Conservation (phyloP, 495 filamentous ascomycete species). For the Neurospora sublineolata region DNA sequence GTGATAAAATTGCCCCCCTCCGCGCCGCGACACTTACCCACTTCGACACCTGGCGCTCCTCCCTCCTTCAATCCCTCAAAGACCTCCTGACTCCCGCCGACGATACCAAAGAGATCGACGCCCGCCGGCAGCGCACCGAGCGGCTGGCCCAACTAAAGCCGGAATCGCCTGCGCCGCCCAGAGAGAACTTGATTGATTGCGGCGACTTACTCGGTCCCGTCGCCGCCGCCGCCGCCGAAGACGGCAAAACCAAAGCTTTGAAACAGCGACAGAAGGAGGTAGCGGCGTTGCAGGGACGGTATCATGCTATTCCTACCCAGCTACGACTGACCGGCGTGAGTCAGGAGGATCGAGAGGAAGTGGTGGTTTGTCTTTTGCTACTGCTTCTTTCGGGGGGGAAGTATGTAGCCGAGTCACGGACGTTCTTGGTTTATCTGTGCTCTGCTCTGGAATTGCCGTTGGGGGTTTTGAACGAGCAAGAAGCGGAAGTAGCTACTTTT, state of each 20-base stretch:
- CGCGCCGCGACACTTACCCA: conserved; percentile 26
- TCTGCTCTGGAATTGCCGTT: conserved; percentile 53
- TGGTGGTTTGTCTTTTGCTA: conserved; percentile 51
- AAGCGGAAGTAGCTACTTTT: conserved; percentile 59
- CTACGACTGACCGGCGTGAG: conserved; percentile 30
- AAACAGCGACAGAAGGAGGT: conserved; percentile 4
- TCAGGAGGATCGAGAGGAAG: conserved; percentile 31
- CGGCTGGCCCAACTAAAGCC: conserved; percentile 9
- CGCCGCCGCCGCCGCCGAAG: neutral
- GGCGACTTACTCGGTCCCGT: conserved; percentile 3
- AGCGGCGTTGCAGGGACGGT: conserved; percentile 27
- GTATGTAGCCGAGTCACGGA: conserved; percentile 60
- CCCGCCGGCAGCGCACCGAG: conserved; percentile 21
- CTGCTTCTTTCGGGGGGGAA: conserved; percentile 59
- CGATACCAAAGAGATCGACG: conserved; percentile 23
- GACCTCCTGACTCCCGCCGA: conserved; percentile 26
- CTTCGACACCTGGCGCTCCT: conserved; percentile 31
- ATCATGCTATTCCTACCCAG: conserved; percentile 35
- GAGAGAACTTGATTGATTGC: conserved; percentile 23
- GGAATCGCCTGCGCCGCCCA: conserved; percentile 3
- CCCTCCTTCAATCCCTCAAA: conserved; percentile 24
- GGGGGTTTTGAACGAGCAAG: conserved; percentile 49
- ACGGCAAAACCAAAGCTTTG: neutral
- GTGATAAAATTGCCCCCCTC: conserved; percentile 13
- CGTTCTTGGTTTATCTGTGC: conserved; percentile 51